Evolutionary conservation across 805 yeast species (phyloP).

Genomic region (Ogataea ganodermae): DNA sequence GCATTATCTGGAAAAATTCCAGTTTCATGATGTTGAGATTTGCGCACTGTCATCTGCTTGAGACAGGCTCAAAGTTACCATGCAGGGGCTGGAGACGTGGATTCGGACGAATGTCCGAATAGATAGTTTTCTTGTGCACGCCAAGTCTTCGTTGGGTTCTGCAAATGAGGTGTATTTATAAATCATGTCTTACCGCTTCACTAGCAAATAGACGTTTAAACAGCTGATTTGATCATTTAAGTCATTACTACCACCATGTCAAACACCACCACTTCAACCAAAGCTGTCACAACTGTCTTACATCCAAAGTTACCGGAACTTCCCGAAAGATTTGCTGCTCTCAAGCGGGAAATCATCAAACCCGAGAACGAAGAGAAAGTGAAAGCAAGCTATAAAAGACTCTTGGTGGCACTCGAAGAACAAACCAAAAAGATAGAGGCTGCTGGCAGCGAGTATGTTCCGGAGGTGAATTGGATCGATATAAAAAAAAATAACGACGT

Average conservation of each 20-base stretch:
- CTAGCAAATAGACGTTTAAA: too few relatives aligned
- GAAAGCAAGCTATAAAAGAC: constrained; percentile 34
- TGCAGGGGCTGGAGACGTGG: too few relatives aligned
- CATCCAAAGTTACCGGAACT: constrained; percentile 3
- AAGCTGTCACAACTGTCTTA: neutral
- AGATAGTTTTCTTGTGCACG: too few relatives aligned
- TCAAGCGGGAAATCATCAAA: constrained; percentile 24
- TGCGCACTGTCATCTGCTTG: neutral
- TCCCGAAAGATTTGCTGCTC: constrained; percentile 3
- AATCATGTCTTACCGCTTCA: too few relatives aligned
- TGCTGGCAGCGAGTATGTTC: constrained; percentile 29
- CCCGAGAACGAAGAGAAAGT: constrained; percentile 33
- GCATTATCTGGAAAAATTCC: neutral
- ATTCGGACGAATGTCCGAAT: constrained; percentile 2
- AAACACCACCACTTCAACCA: neutral
- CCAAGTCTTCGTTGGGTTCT: too few relatives aligned
- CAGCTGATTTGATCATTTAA: too few relatives aligned
- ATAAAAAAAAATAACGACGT: constrained; percentile 16
- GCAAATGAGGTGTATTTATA: neutral
- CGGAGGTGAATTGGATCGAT: constrained; percentile 27
- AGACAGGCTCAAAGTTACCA: neutral
- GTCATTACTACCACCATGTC: neutral
- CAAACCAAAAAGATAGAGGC: constrained; percentile 23
- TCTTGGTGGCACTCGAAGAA: constrained; percentile 28
- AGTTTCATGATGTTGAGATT: too few relatives aligned